A percentile compares a stretch with the other conserved stretches of the same genome.
phyloP scores from a whole-genome alignment of 2,329 filamentous ascomycete genomes.

The Magnaporthiopsis incrustans region DNA sequence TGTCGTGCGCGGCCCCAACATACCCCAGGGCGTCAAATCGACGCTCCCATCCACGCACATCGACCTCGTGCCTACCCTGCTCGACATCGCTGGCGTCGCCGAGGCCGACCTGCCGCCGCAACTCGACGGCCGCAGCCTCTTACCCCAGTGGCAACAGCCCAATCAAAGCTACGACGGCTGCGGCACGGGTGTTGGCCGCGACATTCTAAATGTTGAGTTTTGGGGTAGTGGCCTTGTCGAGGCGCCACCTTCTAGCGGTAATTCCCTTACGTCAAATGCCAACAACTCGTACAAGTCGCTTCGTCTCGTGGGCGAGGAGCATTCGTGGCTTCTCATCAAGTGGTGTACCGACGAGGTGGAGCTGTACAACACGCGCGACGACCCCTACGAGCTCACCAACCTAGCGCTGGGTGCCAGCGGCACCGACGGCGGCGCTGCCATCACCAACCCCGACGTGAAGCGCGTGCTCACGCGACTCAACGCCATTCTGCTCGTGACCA shows the following conservation, averaged over 20 bases:
- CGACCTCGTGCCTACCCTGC: slow-evolving; percentile 22
- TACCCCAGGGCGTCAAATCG: slow-evolving; percentile 13
- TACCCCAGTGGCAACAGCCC: slow-evolving; percentile 17
- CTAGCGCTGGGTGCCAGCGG: slow-evolving; percentile 7
- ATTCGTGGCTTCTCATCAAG: slow-evolving; percentile 17
- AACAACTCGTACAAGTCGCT: slow-evolving; percentile 19
- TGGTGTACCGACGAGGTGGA: slow-evolving; percentile 23
- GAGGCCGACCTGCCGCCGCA: slow-evolving; percentile 16
- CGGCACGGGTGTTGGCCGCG: slow-evolving; percentile 10
- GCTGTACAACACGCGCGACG: slow-evolving; percentile 21
- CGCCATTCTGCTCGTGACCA: slow-evolving; percentile 19
- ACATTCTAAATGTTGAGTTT: slow-evolving; percentile 20
- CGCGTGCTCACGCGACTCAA: slow-evolving; percentile 13
- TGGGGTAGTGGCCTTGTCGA: slow-evolving; percentile 19
- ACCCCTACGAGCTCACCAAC: slow-evolving; percentile 19
- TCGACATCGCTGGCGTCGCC: slow-evolving; percentile 19
- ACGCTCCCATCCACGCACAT: slow-evolving; percentile 16
- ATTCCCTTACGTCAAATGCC: slow-evolving; percentile 12
- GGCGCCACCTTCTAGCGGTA: slow-evolving; percentile 8
- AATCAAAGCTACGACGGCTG: slow-evolving; percentile 11
- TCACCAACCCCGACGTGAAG: not conserved
- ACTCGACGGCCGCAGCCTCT: slow-evolving; percentile 9
- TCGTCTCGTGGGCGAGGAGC: slow-evolving; percentile 18
- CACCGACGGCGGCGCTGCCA: not conserved
- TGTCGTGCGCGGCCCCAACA: slow-evolving; percentile 19